phyloP scores from a whole-genome alignment of 805 yeast genomes.

The Barnettozyma wickerhamii region DNA sequence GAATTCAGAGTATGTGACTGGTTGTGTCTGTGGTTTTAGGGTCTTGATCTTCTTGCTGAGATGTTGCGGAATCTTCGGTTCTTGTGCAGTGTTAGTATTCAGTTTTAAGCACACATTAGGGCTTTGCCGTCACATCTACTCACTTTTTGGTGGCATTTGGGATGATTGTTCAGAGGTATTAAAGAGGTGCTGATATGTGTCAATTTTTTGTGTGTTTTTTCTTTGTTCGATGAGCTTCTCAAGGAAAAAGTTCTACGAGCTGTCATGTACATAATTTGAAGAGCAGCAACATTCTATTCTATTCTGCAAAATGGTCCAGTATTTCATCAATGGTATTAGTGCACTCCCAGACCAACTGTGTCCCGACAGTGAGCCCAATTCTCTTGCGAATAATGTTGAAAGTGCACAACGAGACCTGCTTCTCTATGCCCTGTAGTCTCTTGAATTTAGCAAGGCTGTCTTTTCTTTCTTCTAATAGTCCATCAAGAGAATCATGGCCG shows the following conservation, averaged over 20 bases:
- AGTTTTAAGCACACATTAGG: too few species aligned
- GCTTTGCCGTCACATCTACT: too few species aligned
- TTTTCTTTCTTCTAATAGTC: neutral
- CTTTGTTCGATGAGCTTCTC: too few species aligned
- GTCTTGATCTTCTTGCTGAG: conserved; percentile 4
- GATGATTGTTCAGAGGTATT: neutral
- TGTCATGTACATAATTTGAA: too few species aligned
- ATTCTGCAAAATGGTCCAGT: neutral
- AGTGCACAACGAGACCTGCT: neutral
- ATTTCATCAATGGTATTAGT: conserved; percentile 8
- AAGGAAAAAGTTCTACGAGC: too few species aligned
- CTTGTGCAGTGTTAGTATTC: neutral
- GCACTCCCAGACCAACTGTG: conserved; percentile 12
- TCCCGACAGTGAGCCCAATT: conserved; percentile 9
- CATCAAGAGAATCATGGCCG: conserved; percentile 10
- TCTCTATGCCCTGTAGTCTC: neutral
- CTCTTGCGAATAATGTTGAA: conserved; percentile 4
- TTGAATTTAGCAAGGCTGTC: neutral
- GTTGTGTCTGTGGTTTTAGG: conserved; percentile 5
- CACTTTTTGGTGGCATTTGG: conserved; percentile 21
- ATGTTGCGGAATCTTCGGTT: conserved; percentile 14
- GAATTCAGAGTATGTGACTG: conserved; percentile 43
- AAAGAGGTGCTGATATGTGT: neutral
- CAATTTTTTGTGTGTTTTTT: too few species aligned
- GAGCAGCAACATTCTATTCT: too few species aligned